phyloP scores from a whole-genome alignment of 768 basidiomycete genomes.

The Pulveroboletus ravenelii region DNA sequence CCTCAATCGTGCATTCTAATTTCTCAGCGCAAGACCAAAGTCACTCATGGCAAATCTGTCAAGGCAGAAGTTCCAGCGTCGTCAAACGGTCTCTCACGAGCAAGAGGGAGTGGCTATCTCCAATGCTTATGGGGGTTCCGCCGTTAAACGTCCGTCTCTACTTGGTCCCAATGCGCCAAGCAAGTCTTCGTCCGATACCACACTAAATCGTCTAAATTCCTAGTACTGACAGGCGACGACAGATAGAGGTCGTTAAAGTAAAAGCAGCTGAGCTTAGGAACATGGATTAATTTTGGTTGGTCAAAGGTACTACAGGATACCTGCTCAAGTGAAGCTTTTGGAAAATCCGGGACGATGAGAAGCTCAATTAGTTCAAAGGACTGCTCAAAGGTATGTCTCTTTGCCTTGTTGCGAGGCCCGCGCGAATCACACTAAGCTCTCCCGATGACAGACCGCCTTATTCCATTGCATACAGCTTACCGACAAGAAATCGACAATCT shows the following conservation, averaged over 20 bases:
- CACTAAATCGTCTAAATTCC: conserved; percentile 1
- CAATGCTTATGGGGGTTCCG: neutral
- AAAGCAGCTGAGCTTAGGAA: conserved; percentile 38
- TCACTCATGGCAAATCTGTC: conserved; percentile 17
- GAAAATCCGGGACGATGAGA: conserved; percentile 87
- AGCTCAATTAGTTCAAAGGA: conserved; percentile 81
- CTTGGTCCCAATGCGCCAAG: neutral
- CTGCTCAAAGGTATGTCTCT: conserved; percentile 69
- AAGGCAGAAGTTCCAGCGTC: conserved; percentile 13
- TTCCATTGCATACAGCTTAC: no score
- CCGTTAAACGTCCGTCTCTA: neutral
- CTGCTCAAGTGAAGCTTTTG: no score
- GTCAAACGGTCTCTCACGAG: neutral
- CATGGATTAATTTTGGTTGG: conserved; percentile 2
- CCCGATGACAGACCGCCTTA: no score
- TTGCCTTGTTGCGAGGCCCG: neutral
- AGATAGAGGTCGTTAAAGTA: conserved; percentile 46
- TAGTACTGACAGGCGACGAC: conserved; percentile 42
- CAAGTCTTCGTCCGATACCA: neutral
- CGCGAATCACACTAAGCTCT: neutral
- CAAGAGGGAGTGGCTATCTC: neutral
- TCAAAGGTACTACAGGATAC: no score
- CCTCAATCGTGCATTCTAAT: conserved; percentile 16
- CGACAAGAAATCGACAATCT: no score
- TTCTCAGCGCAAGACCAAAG: conserved; percentile 21